Percentiles rank a stretch among this genome's conserved stretches.
phyloP scores from a whole-genome alignment of 2,329 filamentous ascomycete species.

The Aphanoascus verrucosus region DNA sequence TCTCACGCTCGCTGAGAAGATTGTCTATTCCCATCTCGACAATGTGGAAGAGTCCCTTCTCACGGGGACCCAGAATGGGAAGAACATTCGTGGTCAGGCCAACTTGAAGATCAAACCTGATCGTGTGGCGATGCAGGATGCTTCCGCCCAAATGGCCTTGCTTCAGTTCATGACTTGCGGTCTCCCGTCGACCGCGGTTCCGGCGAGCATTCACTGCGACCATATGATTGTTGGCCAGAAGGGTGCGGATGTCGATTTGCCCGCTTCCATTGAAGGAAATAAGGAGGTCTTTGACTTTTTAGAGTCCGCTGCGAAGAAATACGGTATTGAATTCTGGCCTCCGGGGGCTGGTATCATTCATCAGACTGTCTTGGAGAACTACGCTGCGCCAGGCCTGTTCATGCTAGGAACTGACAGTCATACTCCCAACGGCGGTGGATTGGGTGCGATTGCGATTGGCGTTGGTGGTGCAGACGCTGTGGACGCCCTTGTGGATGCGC shows the following conservation, averaged over 20 bases:
- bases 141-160: constrained; percentile 94
- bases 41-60: constrained; percentile 81
- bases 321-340: constrained; percentile 92
- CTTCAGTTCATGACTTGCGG: constrained; percentile 98
- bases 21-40: constrained; percentile 90
- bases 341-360: constrained; percentile 92
- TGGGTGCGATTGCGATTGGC: constrained; percentile 89
- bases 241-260: constrained; percentile 76
- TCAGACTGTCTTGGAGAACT: constrained; percentile 96
- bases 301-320: constrained; percentile 81
- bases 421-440: constrained; percentile 90
- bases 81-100: constrained; percentile 70
- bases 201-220: constrained; percentile 96
- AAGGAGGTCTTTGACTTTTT: constrained; percentile 97
- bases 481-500: constrained; percentile 87
- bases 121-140: constrained; percentile 97
- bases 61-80: constrained; percentile 70
- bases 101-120: constrained; percentile 97
- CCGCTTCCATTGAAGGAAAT: constrained; percentile 77
- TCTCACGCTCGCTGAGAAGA: constrained; percentile 92
- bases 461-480: constrained; percentile 96
- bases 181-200: constrained; percentile 77
- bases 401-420: constrained; percentile 98
- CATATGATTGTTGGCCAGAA: constrained; percentile 95
- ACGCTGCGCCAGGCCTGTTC: constrained; percentile 92